phyloP scores from a whole-genome alignment of 192 early-diverging fungal species.

The Coemansia brasiliensis region DNA sequence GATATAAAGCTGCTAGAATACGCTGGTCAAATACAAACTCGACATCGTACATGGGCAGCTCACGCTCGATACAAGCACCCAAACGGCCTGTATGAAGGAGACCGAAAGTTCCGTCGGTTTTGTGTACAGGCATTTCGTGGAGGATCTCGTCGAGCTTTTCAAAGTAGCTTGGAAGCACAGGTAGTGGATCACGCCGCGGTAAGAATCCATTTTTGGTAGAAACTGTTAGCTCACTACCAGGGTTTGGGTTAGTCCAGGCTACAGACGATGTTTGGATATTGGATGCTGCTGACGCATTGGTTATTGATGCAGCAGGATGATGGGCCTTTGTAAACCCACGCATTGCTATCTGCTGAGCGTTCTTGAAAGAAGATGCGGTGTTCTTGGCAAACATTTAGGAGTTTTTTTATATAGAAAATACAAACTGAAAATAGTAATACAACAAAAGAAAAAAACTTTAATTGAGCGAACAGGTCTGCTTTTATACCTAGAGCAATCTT shows the following conservation, averaged over 20 bases:
- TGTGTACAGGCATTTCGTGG: conserved; percentile 74
- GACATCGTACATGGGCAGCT: conserved; percentile 74
- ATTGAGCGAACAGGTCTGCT: neutral
- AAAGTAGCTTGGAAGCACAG: conserved; percentile 68
- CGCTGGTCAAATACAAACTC: conserved; percentile 67
- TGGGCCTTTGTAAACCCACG: conserved; percentile 17
- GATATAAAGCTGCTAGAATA: conserved; percentile 75
- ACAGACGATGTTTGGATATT: neutral
- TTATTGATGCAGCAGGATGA: conserved; percentile 3
- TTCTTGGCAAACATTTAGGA: conserved; percentile 14
- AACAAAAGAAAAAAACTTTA: neutral
- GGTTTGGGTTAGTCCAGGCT: conserved; percentile 28
- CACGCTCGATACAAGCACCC: conserved; percentile 71
- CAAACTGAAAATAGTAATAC: conserved; percentile 1
- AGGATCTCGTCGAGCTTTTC: conserved; percentile 68
- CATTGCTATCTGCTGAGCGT: neutral
- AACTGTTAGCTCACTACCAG: conserved; percentile 51
- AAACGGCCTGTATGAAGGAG: conserved; percentile 77
- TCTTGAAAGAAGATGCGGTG: neutral
- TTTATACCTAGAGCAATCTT: conserved; percentile 1
- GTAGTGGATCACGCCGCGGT: conserved; percentile 67
- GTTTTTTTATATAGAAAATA: neutral
- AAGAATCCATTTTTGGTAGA: conserved; percentile 58
- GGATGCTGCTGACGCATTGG: neutral
- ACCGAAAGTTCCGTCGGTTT: conserved; percentile 68